Base-by-base conservation (phyloP, 306 rosid species). In the Quercus suber region DNA sequence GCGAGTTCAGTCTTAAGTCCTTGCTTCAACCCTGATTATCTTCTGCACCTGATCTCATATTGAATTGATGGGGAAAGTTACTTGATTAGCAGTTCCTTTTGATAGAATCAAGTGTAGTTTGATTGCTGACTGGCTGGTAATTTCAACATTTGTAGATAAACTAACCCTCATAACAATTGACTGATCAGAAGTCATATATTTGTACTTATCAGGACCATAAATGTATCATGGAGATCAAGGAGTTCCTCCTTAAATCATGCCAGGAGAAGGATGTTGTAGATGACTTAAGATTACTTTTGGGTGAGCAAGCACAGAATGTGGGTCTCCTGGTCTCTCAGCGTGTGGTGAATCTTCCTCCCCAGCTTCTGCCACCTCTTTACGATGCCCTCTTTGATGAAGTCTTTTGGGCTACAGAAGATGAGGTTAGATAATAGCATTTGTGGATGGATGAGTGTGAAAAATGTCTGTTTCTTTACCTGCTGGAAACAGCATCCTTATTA, bases 321-420 rank as follows among this genome's bases (percentile, higher is more conserved):
- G 94, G 93, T 74, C 92, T 90, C 77, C 78, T 95, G 80, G 96
- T 95, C 18, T 93, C 97, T 71, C 96, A 93, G 76, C 89, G 90
- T 31, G 88, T 91, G 51, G 82, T 87, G 83, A 93, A 93, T 86
- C 93, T 95, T 74, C 96, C 98, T 28, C 91, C 85, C 20, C 92
- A 89, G 84, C 98, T 94, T 76, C 84, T 91, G 64, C 99, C 97
- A 21, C 97, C 79, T 78, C 95, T 95, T 76, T 95, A 93, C 71
- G 92, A 83, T 69, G 92, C 89, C 55, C 97, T 95, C 57, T 95
- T 93, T 71, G 89, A 95, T 70, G 99, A 95, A 89, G 86, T 95
- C 57, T 88, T 85, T 0, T 91, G 97, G 99, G 97, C 97, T 58
- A 89, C 92, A 27, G 97, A 93, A 84, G 99, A 95, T 77, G 99